Evolutionary conservation across 163 green algal species (phyloP).

Genomic region (Botryococcus braunii): DNA sequence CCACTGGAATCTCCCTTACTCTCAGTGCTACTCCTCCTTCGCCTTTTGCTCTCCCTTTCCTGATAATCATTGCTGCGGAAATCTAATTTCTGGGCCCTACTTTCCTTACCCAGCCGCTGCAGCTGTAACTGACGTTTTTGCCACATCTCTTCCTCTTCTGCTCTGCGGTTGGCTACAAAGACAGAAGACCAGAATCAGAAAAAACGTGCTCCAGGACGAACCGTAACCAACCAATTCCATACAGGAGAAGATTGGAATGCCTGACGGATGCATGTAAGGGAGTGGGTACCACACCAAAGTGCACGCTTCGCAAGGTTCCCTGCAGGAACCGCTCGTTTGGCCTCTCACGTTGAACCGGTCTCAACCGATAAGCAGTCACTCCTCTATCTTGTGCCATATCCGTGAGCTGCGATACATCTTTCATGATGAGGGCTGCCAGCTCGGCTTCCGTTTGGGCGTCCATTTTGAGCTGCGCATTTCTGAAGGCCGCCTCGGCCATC

Average conservation of each 20-base stretch:
- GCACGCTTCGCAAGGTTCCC: constrained; percentile 20
- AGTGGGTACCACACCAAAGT: constrained; percentile 12
- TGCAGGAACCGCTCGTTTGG: constrained; percentile 36
- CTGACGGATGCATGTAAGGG: background rate
- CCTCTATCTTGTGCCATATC: constrained; percentile 17
- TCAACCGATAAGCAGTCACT: constrained; percentile 21
- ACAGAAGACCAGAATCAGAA: background rate
- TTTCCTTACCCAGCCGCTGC: background rate
- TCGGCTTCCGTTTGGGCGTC: background rate
- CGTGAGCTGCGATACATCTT: background rate
- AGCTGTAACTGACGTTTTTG: background rate
- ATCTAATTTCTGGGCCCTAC: too few species aligned
- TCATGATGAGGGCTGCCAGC: constrained; percentile 3
- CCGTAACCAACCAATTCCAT: too few species aligned
- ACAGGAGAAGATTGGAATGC: too few species aligned
- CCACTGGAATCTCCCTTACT: too few species aligned
- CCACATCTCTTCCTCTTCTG: constrained; percentile 35
- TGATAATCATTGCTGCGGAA: too few species aligned
- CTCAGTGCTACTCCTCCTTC: too few species aligned
- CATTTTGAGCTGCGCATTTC: background rate
- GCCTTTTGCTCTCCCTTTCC: too few species aligned
- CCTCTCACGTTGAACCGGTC: constrained; percentile 17
- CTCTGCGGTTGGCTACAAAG: constrained; percentile 18
- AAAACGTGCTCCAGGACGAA: background rate
- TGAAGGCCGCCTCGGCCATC: background rate